phyloP scores from a whole-genome alignment of 345 rosid genomes.

The Cardamine occulta region DNA sequence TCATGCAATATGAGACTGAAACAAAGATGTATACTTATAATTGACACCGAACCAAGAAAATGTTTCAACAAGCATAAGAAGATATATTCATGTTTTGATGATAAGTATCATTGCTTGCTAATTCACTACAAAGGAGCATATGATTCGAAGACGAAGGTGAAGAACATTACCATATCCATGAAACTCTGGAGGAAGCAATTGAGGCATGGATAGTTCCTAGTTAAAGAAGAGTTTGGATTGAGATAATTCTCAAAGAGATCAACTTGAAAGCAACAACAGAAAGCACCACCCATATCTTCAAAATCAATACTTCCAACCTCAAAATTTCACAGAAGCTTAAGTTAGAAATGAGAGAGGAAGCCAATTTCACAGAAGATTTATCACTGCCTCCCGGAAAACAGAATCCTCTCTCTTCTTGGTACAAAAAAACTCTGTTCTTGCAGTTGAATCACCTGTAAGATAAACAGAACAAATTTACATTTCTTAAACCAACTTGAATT shows the following conservation, averaged over 20 bases:
- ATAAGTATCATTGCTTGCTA: background rate
- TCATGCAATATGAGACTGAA: background rate
- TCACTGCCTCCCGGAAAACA: conserved; percentile 42
- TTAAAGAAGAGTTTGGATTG: conserved; percentile 65
- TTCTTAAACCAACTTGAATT: background rate
- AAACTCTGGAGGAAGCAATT: conserved; percentile 72
- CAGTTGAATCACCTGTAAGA: conserved; percentile 29
- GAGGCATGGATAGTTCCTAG: conserved; percentile 81
- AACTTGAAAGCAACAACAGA: conserved; percentile 79
- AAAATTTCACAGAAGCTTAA: conserved; percentile 15
- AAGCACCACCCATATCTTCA: conserved; percentile 71
- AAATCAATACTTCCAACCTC: conserved; percentile 27
- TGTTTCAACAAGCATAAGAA: background rate
- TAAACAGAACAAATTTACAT: conserved; percentile 7
- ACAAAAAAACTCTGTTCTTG: conserved; percentile 20
- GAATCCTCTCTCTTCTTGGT: conserved; percentile 53
- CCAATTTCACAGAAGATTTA: conserved; percentile 36
- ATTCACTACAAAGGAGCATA: background rate
- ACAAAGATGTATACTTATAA: conserved; percentile 12
- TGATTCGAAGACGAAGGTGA: background rate
- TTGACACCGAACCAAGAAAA: background rate
- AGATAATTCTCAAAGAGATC: conserved; percentile 75
- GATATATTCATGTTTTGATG: conserved; percentile 2
- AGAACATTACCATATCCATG: conserved; percentile 66
- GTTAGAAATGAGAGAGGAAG: conserved; percentile 37